Base-by-base conservation (phyloP, 2,329 filamentous ascomycete genomes). In the Xylaria sp. region DNA sequence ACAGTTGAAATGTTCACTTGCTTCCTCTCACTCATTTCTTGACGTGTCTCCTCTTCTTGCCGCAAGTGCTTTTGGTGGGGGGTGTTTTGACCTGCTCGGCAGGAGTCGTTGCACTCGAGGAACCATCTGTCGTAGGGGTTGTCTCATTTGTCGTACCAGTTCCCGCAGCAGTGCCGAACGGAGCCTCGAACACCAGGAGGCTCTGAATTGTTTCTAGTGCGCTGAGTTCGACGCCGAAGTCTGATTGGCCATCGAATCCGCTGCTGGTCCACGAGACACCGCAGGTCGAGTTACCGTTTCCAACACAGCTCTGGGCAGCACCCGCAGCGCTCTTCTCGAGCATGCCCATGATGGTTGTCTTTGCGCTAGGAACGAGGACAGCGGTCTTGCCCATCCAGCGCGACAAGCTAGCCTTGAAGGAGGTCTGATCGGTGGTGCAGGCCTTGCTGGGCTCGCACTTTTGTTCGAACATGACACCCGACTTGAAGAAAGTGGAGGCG, bases 171-270 rank as follows among this genome's bases (percentile, higher is more conserved):
- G 52, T 35, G 8, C 42, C 43, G 15, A 62, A 54, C 8, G 57
- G 42, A 11, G 56, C 66, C 12, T 67, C 46, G 55, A 67, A 60
- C 31, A 58, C 67, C 12, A 69, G 23, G 25, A 67, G 23, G 15
- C 65, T 66, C 55, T 81, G 80, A 43, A 87, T 79, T 14, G 83
- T 78, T 37, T 80, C 79, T 42, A 86, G 76, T 0, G 82, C 83
- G 65, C 80, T 82, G 74, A 87, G 82, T 72, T 86, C 81, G 73
- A 87, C 80, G 47, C 85, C 83, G 61, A 84, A 82, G 54, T 84
- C 82, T 23, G 77, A 77, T 21, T 82, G 82, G 33, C 79, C 80
- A 70, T 85, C 83, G 66, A 80, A 84, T 1, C 71, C 72, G 1
- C 73, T 75, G 2, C 77, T 79, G 1, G 70, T 60, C 86, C 86